Conservation (phyloP, 2,329 filamentous ascomycete genomes). For the Amphichorda felina region DNA sequence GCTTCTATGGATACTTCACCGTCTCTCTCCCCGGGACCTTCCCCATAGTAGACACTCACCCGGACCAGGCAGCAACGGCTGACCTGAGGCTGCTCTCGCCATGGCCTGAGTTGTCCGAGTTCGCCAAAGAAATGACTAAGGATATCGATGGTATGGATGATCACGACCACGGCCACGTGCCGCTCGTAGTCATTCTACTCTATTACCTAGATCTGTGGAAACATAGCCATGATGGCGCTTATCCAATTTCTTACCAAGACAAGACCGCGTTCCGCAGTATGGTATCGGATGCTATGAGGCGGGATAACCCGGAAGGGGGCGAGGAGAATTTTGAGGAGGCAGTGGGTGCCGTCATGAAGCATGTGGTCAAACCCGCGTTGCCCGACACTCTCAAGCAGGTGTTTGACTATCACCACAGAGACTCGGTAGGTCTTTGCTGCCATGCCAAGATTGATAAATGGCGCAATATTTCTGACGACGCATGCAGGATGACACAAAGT, state of each 20-base stretch:
- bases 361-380: slow-evolving; percentile 57
- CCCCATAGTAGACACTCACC: slow-evolving; percentile 91
- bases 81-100: slow-evolving; percentile 77
- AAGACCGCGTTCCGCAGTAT: slow-evolving; percentile 72
- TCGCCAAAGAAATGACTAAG: slow-evolving; percentile 53
- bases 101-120: slow-evolving; percentile 69
- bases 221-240: slow-evolving; percentile 49
- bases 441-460: too few species aligned
- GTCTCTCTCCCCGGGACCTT: slow-evolving; percentile 67
- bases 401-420: slow-evolving; percentile 51
- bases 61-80: slow-evolving; percentile 71
- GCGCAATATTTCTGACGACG: slow-evolving; percentile 4
- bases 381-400: slow-evolving; percentile 63
- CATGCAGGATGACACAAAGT: slow-evolving; percentile 29
- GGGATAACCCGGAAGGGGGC: slow-evolving; percentile 66
- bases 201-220: slow-evolving; percentile 80
- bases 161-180: slow-evolving; percentile 84
- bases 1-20: slow-evolving; percentile 87
- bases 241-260: slow-evolving; percentile 68
- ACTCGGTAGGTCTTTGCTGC: slow-evolving; percentile 30
- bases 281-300: slow-evolving; percentile 56
- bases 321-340: slow-evolving; percentile 98
- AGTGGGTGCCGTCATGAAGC: slow-evolving; percentile 74
- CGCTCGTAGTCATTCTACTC: slow-evolving; percentile 73
- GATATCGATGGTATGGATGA: slow-evolving; percentile 59